phyloP scores from a whole-genome alignment of 73 alveolate genomes.

The Paramecium octaurelia region DNA sequence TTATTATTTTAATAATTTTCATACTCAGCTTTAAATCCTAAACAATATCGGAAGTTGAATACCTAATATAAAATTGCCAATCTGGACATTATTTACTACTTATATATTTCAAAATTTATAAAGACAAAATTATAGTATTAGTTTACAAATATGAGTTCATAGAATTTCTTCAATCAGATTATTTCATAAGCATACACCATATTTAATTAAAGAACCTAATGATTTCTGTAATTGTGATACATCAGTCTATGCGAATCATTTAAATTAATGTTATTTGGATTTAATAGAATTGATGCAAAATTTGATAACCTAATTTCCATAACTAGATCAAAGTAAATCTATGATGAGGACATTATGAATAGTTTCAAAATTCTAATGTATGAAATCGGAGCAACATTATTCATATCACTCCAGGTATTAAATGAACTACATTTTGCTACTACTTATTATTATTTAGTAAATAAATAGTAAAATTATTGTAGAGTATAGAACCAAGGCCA shows the following conservation, averaged over 20 bases:
- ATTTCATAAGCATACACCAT: background rate
- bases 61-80: too few species aligned
- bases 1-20: too few species aligned
- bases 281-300: background rate
- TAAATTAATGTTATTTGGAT: background rate
- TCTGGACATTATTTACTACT: too few species aligned
- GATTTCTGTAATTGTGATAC: background rate
- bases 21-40: too few species aligned
- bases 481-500: background rate
- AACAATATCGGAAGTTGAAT: too few species aligned
- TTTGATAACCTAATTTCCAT: background rate
- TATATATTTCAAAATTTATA: background rate
- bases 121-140: background rate
- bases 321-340: background rate
- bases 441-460: background rate
- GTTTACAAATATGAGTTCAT: conserved; percentile 7
- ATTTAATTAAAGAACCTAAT: background rate
- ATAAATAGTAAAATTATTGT: background rate
- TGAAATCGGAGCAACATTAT: background rate
- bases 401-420: conserved; percentile 5
- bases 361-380: background rate
- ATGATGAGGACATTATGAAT: conserved; percentile 2
- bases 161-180: background rate
- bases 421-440: background rate
- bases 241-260: background rate